Evolutionary conservation across 345 rosid genomes (phyloP), one percentile per base, ranked within the genome.

Genomic region (Syzygium jambos): DNA sequence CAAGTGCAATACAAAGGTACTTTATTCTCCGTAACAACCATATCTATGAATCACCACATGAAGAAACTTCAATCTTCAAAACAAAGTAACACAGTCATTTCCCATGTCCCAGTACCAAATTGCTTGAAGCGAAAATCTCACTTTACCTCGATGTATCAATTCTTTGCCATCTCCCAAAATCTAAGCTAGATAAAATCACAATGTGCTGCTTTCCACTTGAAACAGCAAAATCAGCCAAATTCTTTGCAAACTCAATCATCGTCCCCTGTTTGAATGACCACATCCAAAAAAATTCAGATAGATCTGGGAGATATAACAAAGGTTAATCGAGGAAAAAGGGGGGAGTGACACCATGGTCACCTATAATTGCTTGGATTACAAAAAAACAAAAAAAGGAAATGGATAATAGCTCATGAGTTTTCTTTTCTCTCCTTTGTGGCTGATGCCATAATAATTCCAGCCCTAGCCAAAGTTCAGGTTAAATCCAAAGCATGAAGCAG

Each of bases 91-190:
- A 59, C 4, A 68, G 80, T 68, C 80, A 68, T 68, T 34, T 34
- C 46, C 46, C 46, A 68, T 19, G 30, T 34, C 46, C 46, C 46
- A 17, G 25, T 34, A 34, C 3, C 4, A 68, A 68, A 68, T 68
- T 34, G 46, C 25, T 68, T 17, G 46, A 34, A 68, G 80, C 25
- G 1, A 30, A 65, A 16, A 17, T 34, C 46, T 23, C 25, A 9
- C 46, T 85, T 61, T 95, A 97, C 99, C 98, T 95, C 54, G 97
- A 94, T 93, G 90, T 89, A 80, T 97, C 99, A 91, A 95, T 93
- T 91, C 87, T 94, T 91, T 92, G 94, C 96, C 93, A 95, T 91
- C 92, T 95, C 85, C 95, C 95, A 93, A 98, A 98, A 87, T 98
- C 99, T 88, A 98, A 93, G 93, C 96, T 91, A 21, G 99, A 96